Conservation (phyloP, 768 basidiomycete genomes). For the Kwoniella sp. region DNA sequence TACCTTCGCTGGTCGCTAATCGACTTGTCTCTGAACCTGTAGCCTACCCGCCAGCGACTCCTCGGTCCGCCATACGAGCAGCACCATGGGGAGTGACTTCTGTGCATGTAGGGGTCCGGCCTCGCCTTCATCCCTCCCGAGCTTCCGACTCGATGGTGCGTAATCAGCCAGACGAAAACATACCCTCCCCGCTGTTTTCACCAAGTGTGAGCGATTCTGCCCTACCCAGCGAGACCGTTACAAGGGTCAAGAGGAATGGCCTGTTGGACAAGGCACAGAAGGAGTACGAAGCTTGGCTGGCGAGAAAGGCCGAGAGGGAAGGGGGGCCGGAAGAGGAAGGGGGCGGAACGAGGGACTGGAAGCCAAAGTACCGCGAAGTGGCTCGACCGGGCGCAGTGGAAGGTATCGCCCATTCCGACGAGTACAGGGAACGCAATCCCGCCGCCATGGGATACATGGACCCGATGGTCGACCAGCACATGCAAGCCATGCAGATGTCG, state of each 20-base stretch:
- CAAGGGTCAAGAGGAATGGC: conserved; percentile 9
- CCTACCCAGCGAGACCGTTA: conserved; percentile 5
- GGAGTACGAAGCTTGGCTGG: conserved; percentile 40
- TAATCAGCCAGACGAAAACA: conserved; percentile 35
- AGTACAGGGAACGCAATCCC: conserved; percentile 2
- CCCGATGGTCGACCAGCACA: conserved; percentile 1
- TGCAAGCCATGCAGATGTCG: conserved; percentile 7
- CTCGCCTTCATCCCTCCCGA: conserved; percentile 35
- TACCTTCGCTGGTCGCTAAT: background rate
- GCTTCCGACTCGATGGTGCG: conserved; percentile 22
- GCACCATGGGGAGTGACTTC: conserved; percentile 90
- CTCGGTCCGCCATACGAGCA: conserved; percentile 32
- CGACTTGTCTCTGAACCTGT: background rate
- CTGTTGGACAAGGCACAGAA: conserved; percentile 25
- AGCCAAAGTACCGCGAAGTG: conserved; percentile 16
- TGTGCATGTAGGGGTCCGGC: conserved; percentile 73
- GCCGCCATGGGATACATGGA: background rate
- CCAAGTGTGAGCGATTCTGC: conserved; percentile 4
- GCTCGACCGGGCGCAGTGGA: conserved; percentile 29
- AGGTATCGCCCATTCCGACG: conserved; percentile 15
- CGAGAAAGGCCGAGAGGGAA: conserved; percentile 30
- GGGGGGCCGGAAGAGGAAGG: conserved; percentile 22
- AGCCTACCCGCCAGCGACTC: conserved; percentile 37
- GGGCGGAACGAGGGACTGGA: conserved; percentile 27
- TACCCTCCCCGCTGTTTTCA: conserved; percentile 27